Evolutionary conservation across 1,284 basidiomycete species (phyloP).

Genomic region (Cutaneotrichosporon sp.): DNA sequence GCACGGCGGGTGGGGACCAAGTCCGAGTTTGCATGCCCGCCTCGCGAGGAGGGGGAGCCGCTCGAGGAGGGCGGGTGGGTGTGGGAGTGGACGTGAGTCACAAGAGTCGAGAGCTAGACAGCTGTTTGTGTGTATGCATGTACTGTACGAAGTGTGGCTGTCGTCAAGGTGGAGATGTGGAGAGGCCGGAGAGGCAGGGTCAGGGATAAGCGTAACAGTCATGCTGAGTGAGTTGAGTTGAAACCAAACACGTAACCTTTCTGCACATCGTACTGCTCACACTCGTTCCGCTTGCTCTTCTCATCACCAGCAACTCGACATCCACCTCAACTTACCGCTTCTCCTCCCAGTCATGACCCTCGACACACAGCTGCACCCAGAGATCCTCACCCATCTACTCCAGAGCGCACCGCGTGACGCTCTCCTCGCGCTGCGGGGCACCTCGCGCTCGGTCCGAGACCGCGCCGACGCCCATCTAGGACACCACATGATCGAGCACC

Average conservation of each 20-base stretch:
- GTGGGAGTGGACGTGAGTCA: conserved; percentile 17
- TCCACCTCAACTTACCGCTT: background rate
- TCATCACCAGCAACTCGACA: background rate
- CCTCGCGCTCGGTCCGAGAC: background rate
- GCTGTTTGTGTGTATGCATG: conserved; percentile 2
- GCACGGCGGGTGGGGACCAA: background rate
- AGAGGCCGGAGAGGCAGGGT: too few species aligned
- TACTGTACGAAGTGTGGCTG: too few species aligned
- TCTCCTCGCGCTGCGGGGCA: background rate
- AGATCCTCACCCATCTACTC: background rate
- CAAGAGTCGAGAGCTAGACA: background rate
- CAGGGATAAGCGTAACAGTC: too few species aligned
- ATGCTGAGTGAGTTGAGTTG: too few species aligned
- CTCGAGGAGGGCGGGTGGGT: conserved; percentile 6
- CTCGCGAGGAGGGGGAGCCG: background rate
- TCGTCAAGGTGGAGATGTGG: too few species aligned
- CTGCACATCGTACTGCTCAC: too few species aligned
- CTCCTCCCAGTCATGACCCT: background rate
- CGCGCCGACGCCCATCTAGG: background rate
- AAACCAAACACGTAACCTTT: too few species aligned
- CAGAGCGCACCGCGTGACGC: background rate
- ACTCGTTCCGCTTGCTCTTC: too few species aligned
- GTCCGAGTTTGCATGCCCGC: conserved; percentile 12
- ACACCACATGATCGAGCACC: background rate
- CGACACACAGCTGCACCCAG: background rate